Conservation (phyloP, 495 filamentous ascomycete genomes). For the Neurospora cerealis region DNA sequence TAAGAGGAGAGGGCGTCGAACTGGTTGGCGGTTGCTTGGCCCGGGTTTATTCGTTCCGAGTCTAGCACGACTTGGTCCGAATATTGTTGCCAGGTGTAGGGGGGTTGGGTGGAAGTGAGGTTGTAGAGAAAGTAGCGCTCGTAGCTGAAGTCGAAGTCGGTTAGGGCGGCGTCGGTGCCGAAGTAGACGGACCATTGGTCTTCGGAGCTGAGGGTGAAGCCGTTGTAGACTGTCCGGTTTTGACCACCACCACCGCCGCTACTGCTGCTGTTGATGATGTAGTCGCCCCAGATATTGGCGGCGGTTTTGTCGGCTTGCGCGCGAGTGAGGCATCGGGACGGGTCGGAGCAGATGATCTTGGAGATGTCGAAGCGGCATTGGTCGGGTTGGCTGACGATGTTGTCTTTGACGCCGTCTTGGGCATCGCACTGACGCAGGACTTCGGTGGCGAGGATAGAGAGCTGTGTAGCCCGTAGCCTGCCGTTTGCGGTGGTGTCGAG, state of each 20-base stretch:
- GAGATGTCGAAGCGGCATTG: constrained; percentile 48
- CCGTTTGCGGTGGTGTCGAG: constrained; percentile 32
- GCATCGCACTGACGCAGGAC: constrained; percentile 56
- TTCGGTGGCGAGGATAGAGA: constrained; percentile 44
- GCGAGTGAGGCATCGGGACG: constrained; percentile 42
- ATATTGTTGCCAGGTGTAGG: constrained; percentile 28
- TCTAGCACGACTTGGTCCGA: constrained; percentile 16
- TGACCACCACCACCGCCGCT: not conserved
- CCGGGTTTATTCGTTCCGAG: constrained; percentile 18
- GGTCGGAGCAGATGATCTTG: constrained; percentile 41
- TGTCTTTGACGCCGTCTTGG: constrained; percentile 53
- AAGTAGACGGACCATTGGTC: constrained; percentile 21
- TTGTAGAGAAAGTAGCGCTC: constrained; percentile 34
- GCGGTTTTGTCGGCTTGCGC: constrained; percentile 44
- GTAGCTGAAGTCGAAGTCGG: constrained; percentile 26
- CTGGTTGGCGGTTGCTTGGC: constrained; percentile 33
- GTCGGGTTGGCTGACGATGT: constrained; percentile 52
- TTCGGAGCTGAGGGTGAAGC: constrained; percentile 28
- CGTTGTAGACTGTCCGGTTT: constrained; percentile 40
- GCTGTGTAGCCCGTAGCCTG: constrained; percentile 42
- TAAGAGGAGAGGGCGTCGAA: constrained; percentile 37
- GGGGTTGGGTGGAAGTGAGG: constrained; percentile 9
- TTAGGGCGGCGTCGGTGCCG: constrained; percentile 10
- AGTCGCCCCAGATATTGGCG: constrained; percentile 41
- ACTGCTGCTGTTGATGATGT: constrained; percentile 29